Evolutionary conservation across 768 basidiomycete species (phyloP).

Genomic region (Pleurotus giganteus): DNA sequence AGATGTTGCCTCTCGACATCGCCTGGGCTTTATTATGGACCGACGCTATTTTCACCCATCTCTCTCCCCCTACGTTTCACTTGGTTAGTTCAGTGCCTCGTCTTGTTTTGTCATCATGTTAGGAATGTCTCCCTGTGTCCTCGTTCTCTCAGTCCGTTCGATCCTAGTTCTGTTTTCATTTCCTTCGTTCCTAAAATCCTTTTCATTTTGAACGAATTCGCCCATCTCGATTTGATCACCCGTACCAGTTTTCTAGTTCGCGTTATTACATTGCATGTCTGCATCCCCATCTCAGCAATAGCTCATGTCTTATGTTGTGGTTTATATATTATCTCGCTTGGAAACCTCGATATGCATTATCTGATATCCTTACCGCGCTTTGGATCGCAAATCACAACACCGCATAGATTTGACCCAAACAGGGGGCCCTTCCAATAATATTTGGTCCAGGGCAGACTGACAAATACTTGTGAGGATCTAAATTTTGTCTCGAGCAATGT

Average conservation of each 20-base stretch:
- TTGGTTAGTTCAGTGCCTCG: constrained; percentile 1
- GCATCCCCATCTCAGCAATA: constrained; percentile 9
- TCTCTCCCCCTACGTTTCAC: neutral
- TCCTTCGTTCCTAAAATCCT: constrained; percentile 1
- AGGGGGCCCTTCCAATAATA: too few relatives aligned
- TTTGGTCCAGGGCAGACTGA: too few relatives aligned
- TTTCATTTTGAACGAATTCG: neutral
- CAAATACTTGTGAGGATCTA: too few relatives aligned
- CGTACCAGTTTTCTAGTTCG: constrained; percentile 8
- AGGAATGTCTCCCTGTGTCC: neutral
- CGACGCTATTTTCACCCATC: neutral
- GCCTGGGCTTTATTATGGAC: constrained; percentile 6
- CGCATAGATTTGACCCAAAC: too few relatives aligned
- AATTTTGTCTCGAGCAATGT: neutral
- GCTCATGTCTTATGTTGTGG: constrained; percentile 10
- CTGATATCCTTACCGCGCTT: too few relatives aligned
- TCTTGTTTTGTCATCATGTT: constrained; percentile 9
- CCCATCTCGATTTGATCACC: constrained; percentile 8
- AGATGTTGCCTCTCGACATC: neutral
- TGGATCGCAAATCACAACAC: too few relatives aligned
- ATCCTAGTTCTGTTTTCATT: constrained; percentile 6
- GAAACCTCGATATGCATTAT: neutral
- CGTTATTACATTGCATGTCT: constrained; percentile 4
- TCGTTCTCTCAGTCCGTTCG: neutral
- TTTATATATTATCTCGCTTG: constrained; percentile 7